Evolutionary conservation across 495 filamentous ascomycete species (phyloP).

Genomic region (Penicillium lagena): DNA sequence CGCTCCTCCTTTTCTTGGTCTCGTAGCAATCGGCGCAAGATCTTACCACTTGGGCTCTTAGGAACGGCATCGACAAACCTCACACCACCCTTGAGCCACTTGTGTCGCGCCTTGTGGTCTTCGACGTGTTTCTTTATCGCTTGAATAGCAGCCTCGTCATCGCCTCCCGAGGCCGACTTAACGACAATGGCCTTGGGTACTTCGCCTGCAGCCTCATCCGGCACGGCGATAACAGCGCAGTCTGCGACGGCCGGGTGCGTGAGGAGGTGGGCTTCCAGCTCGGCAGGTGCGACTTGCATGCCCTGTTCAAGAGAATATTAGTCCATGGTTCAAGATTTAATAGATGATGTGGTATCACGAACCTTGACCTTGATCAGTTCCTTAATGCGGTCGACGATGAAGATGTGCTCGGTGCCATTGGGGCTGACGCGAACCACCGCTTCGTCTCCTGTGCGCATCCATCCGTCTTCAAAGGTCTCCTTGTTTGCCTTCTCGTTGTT

Average conservation of each 20-base stretch:
- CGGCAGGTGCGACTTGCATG: slow-evolving; percentile 85
- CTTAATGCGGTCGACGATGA: slow-evolving; percentile 85
- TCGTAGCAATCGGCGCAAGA: slow-evolving; percentile 70
- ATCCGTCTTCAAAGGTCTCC: slow-evolving; percentile 74
- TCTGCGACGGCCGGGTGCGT: slow-evolving; percentile 76
- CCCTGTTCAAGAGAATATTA: slow-evolving; percentile 43
- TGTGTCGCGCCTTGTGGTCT: slow-evolving; percentile 77
- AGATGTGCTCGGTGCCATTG: slow-evolving; percentile 66
- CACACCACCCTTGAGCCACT: slow-evolving; percentile 83
- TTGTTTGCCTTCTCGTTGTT: slow-evolving; percentile 77
- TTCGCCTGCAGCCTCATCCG: slow-evolving; percentile 70
- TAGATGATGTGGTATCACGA: slow-evolving; percentile 8
- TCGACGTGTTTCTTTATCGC: slow-evolving; percentile 73
- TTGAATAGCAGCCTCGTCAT: slow-evolving; percentile 54
- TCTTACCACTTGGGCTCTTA: slow-evolving; percentile 92
- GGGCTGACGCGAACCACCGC: slow-evolving; percentile 60
- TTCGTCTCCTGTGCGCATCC: slow-evolving; percentile 85
- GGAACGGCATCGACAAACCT: slow-evolving; percentile 72
- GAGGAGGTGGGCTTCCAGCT: slow-evolving; percentile 84
- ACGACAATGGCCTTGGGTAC: slow-evolving; percentile 85
- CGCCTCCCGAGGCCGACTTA: slow-evolving; percentile 53
- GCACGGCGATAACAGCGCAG: slow-evolving; percentile 76
- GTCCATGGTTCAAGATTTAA: neutral
- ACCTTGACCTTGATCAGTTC: slow-evolving; percentile 94
- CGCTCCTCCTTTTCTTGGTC: slow-evolving; percentile 71